phyloP scores from a whole-genome alignment of 257 asterid species.

The Ballota nigra region DNA sequence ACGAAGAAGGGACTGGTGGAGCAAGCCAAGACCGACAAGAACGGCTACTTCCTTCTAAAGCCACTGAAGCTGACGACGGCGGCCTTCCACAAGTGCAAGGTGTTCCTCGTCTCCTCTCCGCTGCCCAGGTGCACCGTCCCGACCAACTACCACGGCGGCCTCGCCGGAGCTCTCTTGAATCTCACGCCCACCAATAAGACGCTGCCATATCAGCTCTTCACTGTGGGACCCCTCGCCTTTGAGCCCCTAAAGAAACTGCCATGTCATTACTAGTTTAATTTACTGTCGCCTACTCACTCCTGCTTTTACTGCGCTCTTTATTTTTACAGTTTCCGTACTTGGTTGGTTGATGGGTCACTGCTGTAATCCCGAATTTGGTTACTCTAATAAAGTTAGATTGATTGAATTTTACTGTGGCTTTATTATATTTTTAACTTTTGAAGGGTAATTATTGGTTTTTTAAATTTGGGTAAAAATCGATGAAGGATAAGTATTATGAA shows the following conservation, averaged over 20 bases:
- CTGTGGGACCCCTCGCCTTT: constrained; percentile 75
- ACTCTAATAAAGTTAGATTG: constrained; percentile 9
- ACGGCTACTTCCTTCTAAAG: constrained; percentile 52
- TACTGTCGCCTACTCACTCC: background rate
- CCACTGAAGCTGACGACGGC: constrained; percentile 41
- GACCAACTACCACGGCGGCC: constrained; percentile 54
- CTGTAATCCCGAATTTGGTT: background rate
- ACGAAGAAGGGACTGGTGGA: constrained; percentile 25
- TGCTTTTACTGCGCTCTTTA: background rate
- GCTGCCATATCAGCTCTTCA: constrained; percentile 36
- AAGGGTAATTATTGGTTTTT: background rate
- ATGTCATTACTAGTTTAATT: constrained; percentile 30
- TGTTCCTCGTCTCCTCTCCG: constrained; percentile 43
- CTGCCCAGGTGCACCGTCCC: constrained; percentile 40
- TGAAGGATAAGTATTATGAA: background rate
- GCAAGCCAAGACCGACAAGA: constrained; percentile 43
- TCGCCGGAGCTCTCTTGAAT: constrained; percentile 43
- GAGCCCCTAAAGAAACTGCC: constrained; percentile 48
- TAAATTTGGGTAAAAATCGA: background rate
- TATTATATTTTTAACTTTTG: too few relatives aligned
- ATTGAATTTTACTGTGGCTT: background rate
- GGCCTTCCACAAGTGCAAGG: constrained; percentile 60
- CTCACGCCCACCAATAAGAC: constrained; percentile 11
- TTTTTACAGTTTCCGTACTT: background rate
- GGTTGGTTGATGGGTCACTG: background rate